Percentiles rank a stretch among this genome's conserved stretches.
phyloP scores from a whole-genome alignment of 2,329 filamentous ascomycete species.

The Fusarium sp. region DNA sequence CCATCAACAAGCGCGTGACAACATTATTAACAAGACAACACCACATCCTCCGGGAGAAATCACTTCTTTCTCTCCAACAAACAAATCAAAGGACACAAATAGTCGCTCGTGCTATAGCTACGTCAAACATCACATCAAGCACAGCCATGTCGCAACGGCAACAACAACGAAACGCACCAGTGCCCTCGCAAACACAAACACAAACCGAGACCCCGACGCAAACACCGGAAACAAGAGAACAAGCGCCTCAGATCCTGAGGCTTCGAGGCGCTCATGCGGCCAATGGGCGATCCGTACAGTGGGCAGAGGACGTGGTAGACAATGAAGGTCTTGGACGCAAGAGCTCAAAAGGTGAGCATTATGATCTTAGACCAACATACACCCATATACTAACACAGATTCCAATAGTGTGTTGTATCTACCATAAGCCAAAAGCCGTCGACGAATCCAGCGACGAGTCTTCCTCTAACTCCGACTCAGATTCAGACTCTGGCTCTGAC shows the following conservation, averaged over 20 bases:
- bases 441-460: conserved; percentile 82
- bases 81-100: neutral
- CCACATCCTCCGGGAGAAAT: neutral
- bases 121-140: neutral
- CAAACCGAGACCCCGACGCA: conserved; percentile 44
- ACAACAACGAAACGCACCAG: conserved; percentile 40
- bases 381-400: neutral
- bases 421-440: conserved; percentile 82
- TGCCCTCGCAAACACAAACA: conserved; percentile 49
- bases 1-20: conserved; percentile 22
- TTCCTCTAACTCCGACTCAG: conserved; percentile 65
- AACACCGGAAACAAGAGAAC: conserved; percentile 39
- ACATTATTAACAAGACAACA: neutral
- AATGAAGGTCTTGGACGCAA: conserved; percentile 96
- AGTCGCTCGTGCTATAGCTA: neutral
- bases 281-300: conserved; percentile 75
- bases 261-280: conserved; percentile 59
- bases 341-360: conserved; percentile 80
- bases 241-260: conserved; percentile 55
- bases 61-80: neutral
- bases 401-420: conserved; percentile 92
- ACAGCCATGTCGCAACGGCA: conserved; percentile 46
- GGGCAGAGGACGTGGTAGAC: conserved; percentile 92
- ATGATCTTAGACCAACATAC: neutral
- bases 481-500: conserved; percentile 54